Evolutionary conservation across 768 basidiomycete genomes (phyloP), one percentile per base, ranked within the genome.

Genomic region (Phanerochaete sordida): DNA sequence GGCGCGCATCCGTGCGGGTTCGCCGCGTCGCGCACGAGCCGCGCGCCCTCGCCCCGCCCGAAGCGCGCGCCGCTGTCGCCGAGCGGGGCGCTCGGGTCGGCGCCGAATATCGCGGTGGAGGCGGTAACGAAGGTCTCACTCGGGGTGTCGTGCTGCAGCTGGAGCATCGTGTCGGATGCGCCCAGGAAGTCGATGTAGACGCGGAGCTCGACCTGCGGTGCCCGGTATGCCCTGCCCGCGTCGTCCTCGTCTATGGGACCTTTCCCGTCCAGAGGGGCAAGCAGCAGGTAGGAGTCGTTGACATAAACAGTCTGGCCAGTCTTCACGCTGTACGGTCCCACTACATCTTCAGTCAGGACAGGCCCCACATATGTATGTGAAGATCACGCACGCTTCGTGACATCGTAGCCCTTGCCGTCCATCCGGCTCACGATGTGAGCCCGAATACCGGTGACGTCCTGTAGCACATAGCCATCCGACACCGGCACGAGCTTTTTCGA

Each of bases 391-490:
- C 95, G 75, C 76, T 85, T 91, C 33, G 88, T 81, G 56, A 98
- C 81, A 65, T 96, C 91, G 65, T 93, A 96, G 8, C 94, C 94
- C 65, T 80, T 86, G 13, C 88, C 87, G 65, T 95, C 94, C 56
- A 94, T 70, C 27, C 93, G 80, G 68, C 84, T 88, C 24, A 91
- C 86, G 21, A 95, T 86, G 62, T 86, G 86, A 1, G 86, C 81
- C 37, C 91, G 83, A 49, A 97, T 81, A 6, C 93, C 94, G 1
- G 87, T 82, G 9, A 93, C 77, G 67, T 94, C 88, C 54, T 87
- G 80, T 30, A 96, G 73, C 47, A 93, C 73, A 68, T 84, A 92
- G 1, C 95, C 95, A 68, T 87, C 84, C 3, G 77, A 64, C 27
- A 86, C 79, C 28, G 80, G 72, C 15, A 76, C 77, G 12, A 95